phyloP scores from a whole-genome alignment of 441 rosid species.

The Brassica balearica region DNA sequence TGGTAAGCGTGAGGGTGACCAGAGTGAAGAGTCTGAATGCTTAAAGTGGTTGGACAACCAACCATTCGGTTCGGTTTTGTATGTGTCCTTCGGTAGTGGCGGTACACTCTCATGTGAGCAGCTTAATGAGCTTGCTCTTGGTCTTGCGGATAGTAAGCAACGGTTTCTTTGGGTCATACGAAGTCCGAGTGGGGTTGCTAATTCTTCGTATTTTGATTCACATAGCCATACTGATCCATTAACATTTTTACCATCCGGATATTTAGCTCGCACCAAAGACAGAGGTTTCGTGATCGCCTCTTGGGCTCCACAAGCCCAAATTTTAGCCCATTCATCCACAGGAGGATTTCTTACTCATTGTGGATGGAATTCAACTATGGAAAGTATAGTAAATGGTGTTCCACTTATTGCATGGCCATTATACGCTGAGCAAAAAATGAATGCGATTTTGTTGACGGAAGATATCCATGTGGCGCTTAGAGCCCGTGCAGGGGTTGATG shows the following conservation, averaged over 20 bases:
- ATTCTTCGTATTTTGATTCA: not conserved
- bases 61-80: slow-evolving; percentile 48
- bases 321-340: slow-evolving; percentile 47
- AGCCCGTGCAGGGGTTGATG: not conserved
- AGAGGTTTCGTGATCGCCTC: slow-evolving; percentile 40
- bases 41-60: slow-evolving; percentile 50
- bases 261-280: slow-evolving; percentile 20
- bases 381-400: slow-evolving; percentile 37
- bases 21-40: slow-evolving; percentile 43
- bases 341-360: slow-evolving; percentile 51
- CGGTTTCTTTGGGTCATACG: slow-evolving; percentile 39
- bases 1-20: slow-evolving; percentile 12
- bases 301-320: slow-evolving; percentile 49
- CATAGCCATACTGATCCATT: slow-evolving; percentile 40
- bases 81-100: slow-evolving; percentile 52
- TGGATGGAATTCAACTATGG: slow-evolving; percentile 54
- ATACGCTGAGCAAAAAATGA: slow-evolving; percentile 3
- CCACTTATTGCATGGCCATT: slow-evolving; percentile 7
- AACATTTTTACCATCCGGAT: slow-evolving; percentile 39
- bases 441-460: not conserved
- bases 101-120: slow-evolving; percentile 49
- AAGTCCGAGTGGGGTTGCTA: not conserved
- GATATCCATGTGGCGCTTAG: slow-evolving; percentile 3
- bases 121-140: slow-evolving; percentile 49
- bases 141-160: slow-evolving; percentile 51